Evolutionary conservation across 1,139 yeast genomes (phyloP).

Genomic region (Casaregolazyma suthepensis): DNA sequence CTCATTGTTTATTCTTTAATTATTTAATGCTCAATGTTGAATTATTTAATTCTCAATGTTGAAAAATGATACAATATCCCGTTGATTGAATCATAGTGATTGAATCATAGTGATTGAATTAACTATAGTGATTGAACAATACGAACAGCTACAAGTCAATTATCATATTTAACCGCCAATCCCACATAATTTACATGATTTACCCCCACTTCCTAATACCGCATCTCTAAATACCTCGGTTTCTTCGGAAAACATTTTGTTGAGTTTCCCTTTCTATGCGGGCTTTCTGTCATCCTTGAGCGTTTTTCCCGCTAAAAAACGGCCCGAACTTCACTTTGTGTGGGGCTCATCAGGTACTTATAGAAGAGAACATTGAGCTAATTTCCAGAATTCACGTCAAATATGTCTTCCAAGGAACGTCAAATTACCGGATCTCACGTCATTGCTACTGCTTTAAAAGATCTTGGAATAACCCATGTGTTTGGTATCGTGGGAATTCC

Average conservation of each 20-base stretch:
- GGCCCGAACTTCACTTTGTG: neutral
- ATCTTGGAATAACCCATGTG: conserved; percentile 46
- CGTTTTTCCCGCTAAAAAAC: neutral
- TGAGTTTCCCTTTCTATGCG: neutral
- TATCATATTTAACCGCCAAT: too few relatives aligned
- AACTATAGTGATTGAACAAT: too few relatives aligned
- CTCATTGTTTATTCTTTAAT: too few relatives aligned
- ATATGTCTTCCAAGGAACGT: neutral
- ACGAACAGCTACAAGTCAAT: too few relatives aligned
- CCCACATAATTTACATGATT: too few relatives aligned
- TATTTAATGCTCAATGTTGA: too few relatives aligned
- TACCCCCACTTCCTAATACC: too few relatives aligned
- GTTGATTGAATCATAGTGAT: too few relatives aligned
- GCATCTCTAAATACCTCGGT: neutral
- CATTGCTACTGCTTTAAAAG: conserved; percentile 42
- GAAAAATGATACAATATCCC: too few relatives aligned
- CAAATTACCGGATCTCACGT: conserved; percentile 36
- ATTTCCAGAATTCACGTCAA: neutral
- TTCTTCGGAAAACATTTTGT: neutral
- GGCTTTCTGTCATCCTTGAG: neutral
- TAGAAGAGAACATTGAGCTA: neutral
- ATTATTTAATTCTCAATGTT: too few relatives aligned
- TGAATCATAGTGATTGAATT: too few relatives aligned
- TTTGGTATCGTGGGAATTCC: conserved; percentile 71
- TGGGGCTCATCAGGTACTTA: neutral